These are phyloP conservation scores for Pseudohyphozyma bogoriensis DNA, from an alignment of 768 basidiomycete genomes.

Conservation along the genomic window DNA sequence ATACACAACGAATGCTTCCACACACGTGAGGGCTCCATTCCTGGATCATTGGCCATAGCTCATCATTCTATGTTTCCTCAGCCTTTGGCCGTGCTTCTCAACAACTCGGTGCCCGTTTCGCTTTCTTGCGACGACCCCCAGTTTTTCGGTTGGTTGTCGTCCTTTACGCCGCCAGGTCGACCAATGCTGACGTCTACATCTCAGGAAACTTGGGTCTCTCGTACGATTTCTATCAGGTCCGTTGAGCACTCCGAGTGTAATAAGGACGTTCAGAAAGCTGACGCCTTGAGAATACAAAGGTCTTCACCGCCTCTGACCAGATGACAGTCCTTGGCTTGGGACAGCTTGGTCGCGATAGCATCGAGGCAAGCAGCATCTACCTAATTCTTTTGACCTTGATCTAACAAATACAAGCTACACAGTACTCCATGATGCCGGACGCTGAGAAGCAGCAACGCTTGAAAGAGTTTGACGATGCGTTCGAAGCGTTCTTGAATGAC, in stretches of 20 bases:
- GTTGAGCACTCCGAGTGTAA: too few relatives aligned
- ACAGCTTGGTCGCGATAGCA: neutral
- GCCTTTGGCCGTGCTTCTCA: constrained; percentile 60
- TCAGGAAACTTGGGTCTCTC: constrained; percentile 56
- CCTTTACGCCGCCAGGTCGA: neutral
- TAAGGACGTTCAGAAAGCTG: too few relatives aligned
- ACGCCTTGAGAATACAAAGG: too few relatives aligned
- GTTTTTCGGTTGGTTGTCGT: constrained; percentile 46
- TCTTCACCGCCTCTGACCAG: neutral
- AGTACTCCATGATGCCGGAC: neutral
- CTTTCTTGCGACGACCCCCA: constrained; percentile 67
- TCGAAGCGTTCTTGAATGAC: neutral
- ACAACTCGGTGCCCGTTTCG: constrained; percentile 61
- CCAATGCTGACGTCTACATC: neutral
- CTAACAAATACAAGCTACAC: neutral
- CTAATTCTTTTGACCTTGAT: neutral
- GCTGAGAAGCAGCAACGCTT: neutral
- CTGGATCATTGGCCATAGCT: neutral
- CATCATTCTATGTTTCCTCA: constrained; percentile 44
- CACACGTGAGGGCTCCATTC: neutral
- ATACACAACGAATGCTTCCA: neutral
- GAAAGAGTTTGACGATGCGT: neutral
- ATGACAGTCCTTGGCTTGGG: neutral
- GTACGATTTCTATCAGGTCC: constrained; percentile 72
- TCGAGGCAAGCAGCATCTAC: neutral